A percentile compares a stretch with the other conserved stretches of the same genome.
phyloP scores from a whole-genome alignment of 2,329 filamentous ascomycete genomes.

The Rugonectria rugulosa region DNA sequence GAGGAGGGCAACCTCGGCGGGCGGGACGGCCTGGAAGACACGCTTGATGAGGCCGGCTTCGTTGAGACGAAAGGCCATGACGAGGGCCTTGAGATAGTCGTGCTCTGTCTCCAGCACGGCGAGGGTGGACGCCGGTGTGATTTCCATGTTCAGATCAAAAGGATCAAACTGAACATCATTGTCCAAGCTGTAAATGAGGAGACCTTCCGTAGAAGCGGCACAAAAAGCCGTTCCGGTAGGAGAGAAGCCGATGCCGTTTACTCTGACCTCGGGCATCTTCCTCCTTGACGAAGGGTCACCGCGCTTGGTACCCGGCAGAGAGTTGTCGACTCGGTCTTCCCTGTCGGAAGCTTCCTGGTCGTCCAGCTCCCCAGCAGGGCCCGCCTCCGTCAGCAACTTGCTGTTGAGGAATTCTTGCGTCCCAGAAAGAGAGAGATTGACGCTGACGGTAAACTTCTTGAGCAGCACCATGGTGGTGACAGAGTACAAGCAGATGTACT shows the following conservation, averaged over 20 bases:
- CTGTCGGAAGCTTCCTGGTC: constrained; percentile 87
- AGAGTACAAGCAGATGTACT: constrained; percentile 98
- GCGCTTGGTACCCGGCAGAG: constrained; percentile 84
- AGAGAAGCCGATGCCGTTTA: constrained; percentile 85
- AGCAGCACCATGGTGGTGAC: constrained; percentile 88
- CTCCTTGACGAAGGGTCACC: constrained; percentile 83
- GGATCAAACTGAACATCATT: constrained; percentile 87
- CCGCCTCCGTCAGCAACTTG: constrained; percentile 88
- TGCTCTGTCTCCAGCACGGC: constrained; percentile 69
- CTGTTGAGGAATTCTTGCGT: constrained; percentile 98
- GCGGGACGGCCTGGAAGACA: constrained; percentile 85
- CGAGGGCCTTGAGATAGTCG: constrained; percentile 88
- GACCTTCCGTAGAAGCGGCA: constrained; percentile 91
- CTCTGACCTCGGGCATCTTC: constrained; percentile 81
- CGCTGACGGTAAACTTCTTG: constrained; percentile 94
- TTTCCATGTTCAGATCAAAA: constrained; percentile 92
- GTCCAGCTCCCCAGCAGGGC: constrained; percentile 84
- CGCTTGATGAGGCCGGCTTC: constrained; percentile 81
- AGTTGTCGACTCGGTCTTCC: constrained; percentile 81
- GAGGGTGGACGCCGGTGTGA: constrained; percentile 87
- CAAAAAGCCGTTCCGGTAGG: constrained; percentile 92
- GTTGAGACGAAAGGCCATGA: constrained; percentile 98
- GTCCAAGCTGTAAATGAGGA: constrained; percentile 93
- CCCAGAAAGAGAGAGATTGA: constrained; percentile 94
- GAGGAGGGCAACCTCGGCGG: constrained; percentile 76